Conservation (phyloP, 345 rosid genomes). For the Citrus glauca region DNA sequence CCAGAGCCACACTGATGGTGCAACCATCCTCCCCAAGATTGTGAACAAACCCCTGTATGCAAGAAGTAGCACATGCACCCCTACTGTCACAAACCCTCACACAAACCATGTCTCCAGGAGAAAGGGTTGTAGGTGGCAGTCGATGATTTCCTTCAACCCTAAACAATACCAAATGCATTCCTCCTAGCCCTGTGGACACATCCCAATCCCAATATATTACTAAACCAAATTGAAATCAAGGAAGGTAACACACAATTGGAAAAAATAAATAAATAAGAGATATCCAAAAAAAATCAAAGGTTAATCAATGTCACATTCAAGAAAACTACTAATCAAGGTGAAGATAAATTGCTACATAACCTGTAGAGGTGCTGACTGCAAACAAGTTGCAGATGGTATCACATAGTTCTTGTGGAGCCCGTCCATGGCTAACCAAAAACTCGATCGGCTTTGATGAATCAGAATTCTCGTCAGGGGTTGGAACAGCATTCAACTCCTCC, state of each 20-base stretch:
- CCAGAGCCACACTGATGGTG: constrained; percentile 86
- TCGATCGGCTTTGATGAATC: constrained; percentile 74
- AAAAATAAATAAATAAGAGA: not conserved
- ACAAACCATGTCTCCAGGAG: constrained; percentile 99
- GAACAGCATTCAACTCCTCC: constrained; percentile 88
- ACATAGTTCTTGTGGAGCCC: constrained; percentile 89
- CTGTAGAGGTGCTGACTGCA: constrained; percentile 85
- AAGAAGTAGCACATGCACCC: constrained; percentile 87
- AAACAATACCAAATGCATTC: constrained; percentile 89
- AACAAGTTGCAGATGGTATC: constrained; percentile 92
- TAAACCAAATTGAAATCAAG: not conserved
- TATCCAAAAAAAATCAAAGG: constrained; percentile 6
- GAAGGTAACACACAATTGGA: not conserved
- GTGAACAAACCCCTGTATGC: constrained; percentile 90
- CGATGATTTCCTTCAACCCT: constrained; percentile 81
- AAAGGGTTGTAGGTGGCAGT: constrained; percentile 85
- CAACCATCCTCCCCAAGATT: constrained; percentile 94
- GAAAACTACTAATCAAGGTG: constrained; percentile 4
- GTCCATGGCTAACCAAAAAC: constrained; percentile 94
- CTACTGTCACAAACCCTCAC: constrained; percentile 80
- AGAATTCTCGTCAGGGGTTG: constrained; percentile 68
- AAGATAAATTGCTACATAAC: constrained; percentile 30
- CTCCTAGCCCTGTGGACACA: constrained; percentile 72
- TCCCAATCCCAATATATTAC: constrained; percentile 13
- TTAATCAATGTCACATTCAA: not conserved